Evolutionary conservation across 2,329 filamentous ascomycete species (phyloP).

Genomic region (Pestalotiopsis fici): DNA sequence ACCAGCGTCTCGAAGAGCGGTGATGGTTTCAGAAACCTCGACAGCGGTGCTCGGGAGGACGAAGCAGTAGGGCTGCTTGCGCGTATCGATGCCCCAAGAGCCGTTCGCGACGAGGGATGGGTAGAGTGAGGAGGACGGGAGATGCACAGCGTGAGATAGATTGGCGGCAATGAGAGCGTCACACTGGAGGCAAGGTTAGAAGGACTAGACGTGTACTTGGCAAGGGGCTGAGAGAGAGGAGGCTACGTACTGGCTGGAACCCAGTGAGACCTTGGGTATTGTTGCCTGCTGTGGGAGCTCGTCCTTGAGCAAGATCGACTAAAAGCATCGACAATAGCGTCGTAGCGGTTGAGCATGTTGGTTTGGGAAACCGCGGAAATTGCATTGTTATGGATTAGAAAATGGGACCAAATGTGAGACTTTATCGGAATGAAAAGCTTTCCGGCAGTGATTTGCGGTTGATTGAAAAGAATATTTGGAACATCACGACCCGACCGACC

Average conservation of each 20-base stretch:
- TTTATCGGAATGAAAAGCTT: background rate
- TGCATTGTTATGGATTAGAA: background rate
- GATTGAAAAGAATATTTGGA: background rate
- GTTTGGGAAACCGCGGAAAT: background rate
- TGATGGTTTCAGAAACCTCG: background rate
- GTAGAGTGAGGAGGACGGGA: background rate
- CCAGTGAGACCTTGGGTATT: background rate
- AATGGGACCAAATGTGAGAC: background rate
- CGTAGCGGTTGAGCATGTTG: background rate
- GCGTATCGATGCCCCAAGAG: background rate
- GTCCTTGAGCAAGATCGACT: background rate
- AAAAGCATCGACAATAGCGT: background rate
- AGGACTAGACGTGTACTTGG: background rate
- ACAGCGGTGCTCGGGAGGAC: background rate
- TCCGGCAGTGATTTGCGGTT: background rate
- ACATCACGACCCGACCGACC: fast-evolving
- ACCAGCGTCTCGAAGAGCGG: background rate
- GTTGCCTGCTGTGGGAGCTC: background rate
- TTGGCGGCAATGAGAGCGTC: background rate
- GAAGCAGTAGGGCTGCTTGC: background rate
- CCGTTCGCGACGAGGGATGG: background rate
- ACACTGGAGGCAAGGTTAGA: background rate
- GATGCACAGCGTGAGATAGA: background rate
- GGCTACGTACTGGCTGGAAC: background rate
- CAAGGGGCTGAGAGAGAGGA: too few species aligned